phyloP scores from a whole-genome alignment of 2,329 filamentous ascomycete genomes.

The Stromatinia cepivora region DNA sequence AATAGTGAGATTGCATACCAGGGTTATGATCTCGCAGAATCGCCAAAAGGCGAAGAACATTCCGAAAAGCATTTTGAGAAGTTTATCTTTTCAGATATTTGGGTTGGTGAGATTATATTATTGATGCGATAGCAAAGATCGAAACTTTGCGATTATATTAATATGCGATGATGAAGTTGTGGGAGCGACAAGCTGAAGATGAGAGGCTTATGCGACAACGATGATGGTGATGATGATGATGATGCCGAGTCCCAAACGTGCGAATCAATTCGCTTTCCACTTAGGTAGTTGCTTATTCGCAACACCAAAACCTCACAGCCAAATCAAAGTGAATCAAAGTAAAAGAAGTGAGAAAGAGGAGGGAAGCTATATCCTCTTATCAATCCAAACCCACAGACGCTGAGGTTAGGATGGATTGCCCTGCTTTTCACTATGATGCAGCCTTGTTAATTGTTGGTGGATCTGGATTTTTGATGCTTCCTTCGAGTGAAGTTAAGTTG shows the following conservation, averaged over 20 bases:
- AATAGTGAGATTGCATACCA: constrained; percentile 49
- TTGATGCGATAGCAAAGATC: background rate
- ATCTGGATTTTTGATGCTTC: background rate
- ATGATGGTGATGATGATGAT: background rate
- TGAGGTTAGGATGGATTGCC: constrained; percentile 12
- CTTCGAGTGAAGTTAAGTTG: background rate
- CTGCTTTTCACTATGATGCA: constrained; percentile 13
- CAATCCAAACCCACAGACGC: background rate
- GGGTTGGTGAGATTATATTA: background rate
- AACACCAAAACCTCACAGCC: background rate
- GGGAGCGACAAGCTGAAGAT: background rate
- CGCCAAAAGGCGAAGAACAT: constrained; percentile 64
- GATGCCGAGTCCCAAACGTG: constrained; percentile 1
- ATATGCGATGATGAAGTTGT: background rate
- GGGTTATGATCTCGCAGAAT: constrained; percentile 60
- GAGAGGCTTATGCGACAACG: constrained; percentile 19
- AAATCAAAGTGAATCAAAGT: background rate
- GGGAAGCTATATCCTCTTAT: constrained; percentile 17
- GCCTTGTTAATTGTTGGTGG: constrained; percentile 18
- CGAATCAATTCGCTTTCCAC: constrained; percentile 7
- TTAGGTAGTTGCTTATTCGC: background rate
- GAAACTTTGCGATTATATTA: background rate
- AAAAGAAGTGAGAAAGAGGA: background rate
- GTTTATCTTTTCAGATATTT: background rate
- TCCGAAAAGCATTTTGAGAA: constrained; percentile 57